Evolutionary conservation across 495 filamentous ascomycete species (phyloP), one percentile per base, ranked within the genome.

Genomic region (Daldinia decipiens): DNA sequence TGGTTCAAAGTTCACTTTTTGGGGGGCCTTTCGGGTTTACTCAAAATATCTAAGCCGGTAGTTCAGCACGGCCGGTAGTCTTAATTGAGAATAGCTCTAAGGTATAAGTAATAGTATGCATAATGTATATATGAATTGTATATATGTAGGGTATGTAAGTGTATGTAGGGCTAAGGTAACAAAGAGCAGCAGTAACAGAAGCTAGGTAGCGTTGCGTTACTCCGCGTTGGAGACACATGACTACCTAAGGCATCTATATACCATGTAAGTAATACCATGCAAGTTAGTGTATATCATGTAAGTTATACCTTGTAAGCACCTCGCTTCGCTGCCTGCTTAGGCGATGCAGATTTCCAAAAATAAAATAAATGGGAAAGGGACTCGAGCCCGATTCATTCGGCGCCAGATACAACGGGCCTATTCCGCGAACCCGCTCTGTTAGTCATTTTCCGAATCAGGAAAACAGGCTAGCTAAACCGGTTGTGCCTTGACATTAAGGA

Each of bases 151-250:
- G 17, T 19, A 45, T 45, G 40, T 45, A 45, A 45, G 39, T 43
- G 39, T 43, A 47, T 47, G 43, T 47, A 47, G 17, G 43, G 43
- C 43, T 47, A 47, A 47, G 19, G 43, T 47, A 47, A 47, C 43
- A 47, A 19, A 47, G 17, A 47, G 19, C 43, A 47, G 43, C 43
- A 47, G 43, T 12, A 47, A 19, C 34, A 36, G 4, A 36, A 47
- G 43, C 19, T 24, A 47, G 43, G 9, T 24, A 47, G 43, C 19
- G 43, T 47, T 47, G 43, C 43, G 43, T 47, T 47, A 47, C 43
- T 47, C 43, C 43, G 43, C 43, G 43, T 47, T 8, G 43, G 43
- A 24, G 43, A 47, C 43, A 24, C 43, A 47, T 47, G 43, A 47
- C 43, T 47, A 47, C 43, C 24, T 24, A 24, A 9, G 12, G 17